A percentile compares a stretch with the other conserved stretches of the same genome.
phyloP scores from a whole-genome alignment of 2,329 filamentous ascomycete species.

The Penicillium sp. region DNA sequence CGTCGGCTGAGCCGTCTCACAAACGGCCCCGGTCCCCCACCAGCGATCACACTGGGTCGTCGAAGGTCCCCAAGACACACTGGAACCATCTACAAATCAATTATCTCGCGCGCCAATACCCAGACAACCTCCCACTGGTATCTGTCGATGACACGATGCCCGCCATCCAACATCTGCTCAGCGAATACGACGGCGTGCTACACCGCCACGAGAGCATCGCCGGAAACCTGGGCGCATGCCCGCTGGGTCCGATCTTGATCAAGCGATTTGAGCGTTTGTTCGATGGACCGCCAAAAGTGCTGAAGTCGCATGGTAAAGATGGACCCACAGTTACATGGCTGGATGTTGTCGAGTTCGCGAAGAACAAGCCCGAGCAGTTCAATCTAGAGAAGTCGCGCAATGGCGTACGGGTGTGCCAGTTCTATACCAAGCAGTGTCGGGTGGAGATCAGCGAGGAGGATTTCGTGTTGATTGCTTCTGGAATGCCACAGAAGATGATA shows the following conservation, averaged over 20 bases:
- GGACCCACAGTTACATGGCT: constrained; percentile 69
- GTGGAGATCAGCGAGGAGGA: constrained; percentile 87
- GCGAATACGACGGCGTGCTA: constrained; percentile 79
- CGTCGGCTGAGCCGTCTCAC: constrained; percentile 38
- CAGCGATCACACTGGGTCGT: constrained; percentile 38
- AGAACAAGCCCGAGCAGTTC: constrained; percentile 74
- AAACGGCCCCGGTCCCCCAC: constrained; percentile 48
- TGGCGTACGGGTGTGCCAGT: constrained; percentile 70
- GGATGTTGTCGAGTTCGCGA: constrained; percentile 80
- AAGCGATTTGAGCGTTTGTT: constrained; percentile 84
- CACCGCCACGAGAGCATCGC: constrained; percentile 84
- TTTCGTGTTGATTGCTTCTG: constrained; percentile 76
- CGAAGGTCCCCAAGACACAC: constrained; percentile 53
- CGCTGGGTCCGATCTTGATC: constrained; percentile 75
- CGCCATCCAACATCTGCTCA: constrained; percentile 67
- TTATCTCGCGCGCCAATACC: constrained; percentile 61
- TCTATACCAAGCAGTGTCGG: constrained; percentile 73
- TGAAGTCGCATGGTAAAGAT: constrained; percentile 60
- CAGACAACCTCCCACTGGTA: constrained; percentile 60
- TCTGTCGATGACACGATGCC: constrained; percentile 66
- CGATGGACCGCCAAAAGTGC: constrained; percentile 69
- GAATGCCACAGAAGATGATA: constrained; percentile 76
- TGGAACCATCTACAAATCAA: constrained; percentile 64
- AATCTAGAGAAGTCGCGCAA: constrained; percentile 65
- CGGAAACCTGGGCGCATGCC: constrained; percentile 76